Conservation (phyloP, 139 green algal genomes). For the Chlamydomonas urium region DNA sequence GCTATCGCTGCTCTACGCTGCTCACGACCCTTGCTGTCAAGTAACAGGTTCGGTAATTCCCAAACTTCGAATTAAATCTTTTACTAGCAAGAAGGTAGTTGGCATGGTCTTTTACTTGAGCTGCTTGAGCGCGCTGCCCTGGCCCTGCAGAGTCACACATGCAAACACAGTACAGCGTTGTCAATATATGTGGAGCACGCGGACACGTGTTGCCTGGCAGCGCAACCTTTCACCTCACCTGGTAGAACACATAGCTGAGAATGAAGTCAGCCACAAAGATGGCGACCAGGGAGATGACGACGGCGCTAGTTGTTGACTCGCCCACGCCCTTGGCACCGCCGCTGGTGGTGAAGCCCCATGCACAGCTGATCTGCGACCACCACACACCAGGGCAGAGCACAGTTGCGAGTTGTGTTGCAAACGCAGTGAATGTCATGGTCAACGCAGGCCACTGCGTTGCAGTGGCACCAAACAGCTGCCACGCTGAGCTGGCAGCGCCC, state of each 20-base stretch:
- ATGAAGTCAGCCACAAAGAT: conserved; percentile 99
- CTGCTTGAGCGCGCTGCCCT: conserved; percentile 10
- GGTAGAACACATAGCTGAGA: conserved; percentile 94
- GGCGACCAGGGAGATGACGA: conserved; percentile 94
- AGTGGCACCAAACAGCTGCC: no score
- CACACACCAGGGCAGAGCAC: no score
- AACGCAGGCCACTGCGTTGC: no score
- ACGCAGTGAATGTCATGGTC: no score
- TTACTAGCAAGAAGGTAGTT: no score
- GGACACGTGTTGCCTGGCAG: not conserved
- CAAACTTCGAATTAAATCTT: no score
- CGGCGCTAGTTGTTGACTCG: conserved; percentile 92
- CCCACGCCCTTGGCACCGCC: conserved; percentile 98
- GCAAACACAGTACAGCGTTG: not conserved
- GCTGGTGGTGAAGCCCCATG: conserved; percentile 95
- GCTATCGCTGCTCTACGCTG: no score
- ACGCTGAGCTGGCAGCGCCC: no score
- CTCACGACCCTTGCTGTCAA: no score
- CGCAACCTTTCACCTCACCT: conserved; percentile 38
- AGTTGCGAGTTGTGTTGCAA: no score
- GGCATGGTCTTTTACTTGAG: conserved; percentile 5
- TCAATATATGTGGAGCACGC: not conserved
- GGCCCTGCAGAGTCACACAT: conserved; percentile 4
- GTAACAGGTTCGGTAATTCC: no score
- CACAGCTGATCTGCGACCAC: conserved; percentile 79